A percentile compares a stretch with the other conserved stretches of the same genome.
phyloP scores from a whole-genome alignment of 2,329 filamentous ascomycete genomes.

The Parastagonospora nodorum region DNA sequence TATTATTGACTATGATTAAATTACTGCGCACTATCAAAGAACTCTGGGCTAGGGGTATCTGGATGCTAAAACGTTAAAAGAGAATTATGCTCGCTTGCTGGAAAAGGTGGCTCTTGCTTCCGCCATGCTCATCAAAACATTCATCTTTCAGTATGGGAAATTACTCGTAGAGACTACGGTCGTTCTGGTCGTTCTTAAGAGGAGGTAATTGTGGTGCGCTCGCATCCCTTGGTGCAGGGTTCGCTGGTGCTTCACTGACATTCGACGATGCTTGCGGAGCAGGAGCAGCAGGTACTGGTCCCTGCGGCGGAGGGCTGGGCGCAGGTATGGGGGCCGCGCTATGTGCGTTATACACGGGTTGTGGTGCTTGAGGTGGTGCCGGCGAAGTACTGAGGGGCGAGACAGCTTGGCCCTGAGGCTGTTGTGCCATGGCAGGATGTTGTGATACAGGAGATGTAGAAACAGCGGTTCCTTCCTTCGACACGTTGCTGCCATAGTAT shows the following conservation, averaged over 20 bases:
- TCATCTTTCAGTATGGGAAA: neutral
- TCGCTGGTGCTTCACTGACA: slow-evolving; percentile 4
- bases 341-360: slow-evolving; percentile 17
- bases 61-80: neutral
- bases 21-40: neutral
- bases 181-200: slow-evolving; percentile 17
- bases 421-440: slow-evolving; percentile 2
- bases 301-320: slow-evolving; percentile 10
- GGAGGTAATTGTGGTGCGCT: slow-evolving; percentile 6
- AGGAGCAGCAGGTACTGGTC: slow-evolving; percentile 2
- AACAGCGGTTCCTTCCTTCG: slow-evolving; percentile 16
- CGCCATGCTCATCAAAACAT: neutral
- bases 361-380: slow-evolving; percentile 14
- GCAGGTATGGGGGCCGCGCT: slow-evolving; percentile 1
- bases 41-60: neutral
- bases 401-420: neutral
- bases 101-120: neutral
- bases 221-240: neutral
- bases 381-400: slow-evolving; percentile 3
- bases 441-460: slow-evolving; percentile 16
- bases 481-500: slow-evolving; percentile 18
- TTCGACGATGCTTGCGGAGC: slow-evolving; percentile 5
- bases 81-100: neutral
- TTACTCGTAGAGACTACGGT: slow-evolving; percentile 24
- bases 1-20: neutral